Evolutionary conservation across 2,329 filamentous ascomycete species (phyloP), one percentile per base, ranked within the genome.

Genomic region (Teratosphaeria zuluensis): DNA sequence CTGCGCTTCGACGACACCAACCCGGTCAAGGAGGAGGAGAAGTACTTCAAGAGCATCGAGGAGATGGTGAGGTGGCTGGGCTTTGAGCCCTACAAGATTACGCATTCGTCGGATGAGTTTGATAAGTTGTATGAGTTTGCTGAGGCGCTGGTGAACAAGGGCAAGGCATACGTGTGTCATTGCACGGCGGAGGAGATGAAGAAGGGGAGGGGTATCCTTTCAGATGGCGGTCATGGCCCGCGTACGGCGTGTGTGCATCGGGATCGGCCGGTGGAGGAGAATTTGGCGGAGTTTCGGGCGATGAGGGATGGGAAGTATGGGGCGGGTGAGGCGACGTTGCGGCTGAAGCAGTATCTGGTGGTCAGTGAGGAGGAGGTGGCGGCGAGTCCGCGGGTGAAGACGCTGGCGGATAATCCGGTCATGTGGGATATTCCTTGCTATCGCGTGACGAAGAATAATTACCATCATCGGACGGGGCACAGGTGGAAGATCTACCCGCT

Each of bases 381-480:
- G 56, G 58, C 67, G 38, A 63, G 62, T 21, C 59, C 65, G 19
- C 69, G 66, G 60, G 58, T 73, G 38, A 72, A 69, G 61, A 62
- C 63, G 2, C 55, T 69, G 55, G 86, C 87, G 66, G 86, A 87
- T 32, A 96, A 96, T 72, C 91, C 92, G 6, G 90, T 95, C 74
- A 92, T 96, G 89, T 96, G 92, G 92, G 92, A 97, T 78, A 76
- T 96, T 57, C 89, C 89, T 1, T 92, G 92, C 16, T 97, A 96
- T 74, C 85, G 92, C 61, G 86, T 97, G 58, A 81, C 90, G 61
- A 83, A 87, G 68, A 85, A 89, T 66, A 78, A 78, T 61, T 81
- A 85, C 51, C 90, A 95, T 71, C 85, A 90, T 73, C 83, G 89
- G 38, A 95, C 92, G 0, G 90, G 89, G 32, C 78, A 83, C 63